phyloP scores from a whole-genome alignment of 2,329 filamentous ascomycete species.

The Talaromyces piceae region DNA sequence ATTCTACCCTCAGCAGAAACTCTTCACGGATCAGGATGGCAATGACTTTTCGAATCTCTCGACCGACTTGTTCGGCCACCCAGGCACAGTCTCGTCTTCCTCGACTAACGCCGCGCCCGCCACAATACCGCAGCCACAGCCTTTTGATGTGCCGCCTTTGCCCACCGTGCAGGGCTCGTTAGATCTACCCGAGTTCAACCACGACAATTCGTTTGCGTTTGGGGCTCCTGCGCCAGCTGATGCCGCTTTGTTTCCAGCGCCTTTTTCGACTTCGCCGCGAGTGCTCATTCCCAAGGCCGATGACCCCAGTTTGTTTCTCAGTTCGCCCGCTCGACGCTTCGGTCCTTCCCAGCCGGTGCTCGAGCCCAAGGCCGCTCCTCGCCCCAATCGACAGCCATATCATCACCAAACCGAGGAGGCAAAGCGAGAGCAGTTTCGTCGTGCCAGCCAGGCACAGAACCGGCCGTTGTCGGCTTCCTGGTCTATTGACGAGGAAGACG shows the following conservation, averaged over 20 bases:
- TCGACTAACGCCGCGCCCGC: slow-evolving; percentile 7
- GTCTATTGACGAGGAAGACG: slow-evolving; percentile 24
- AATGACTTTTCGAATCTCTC: slow-evolving; percentile 13
- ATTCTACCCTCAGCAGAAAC: slow-evolving; percentile 46
- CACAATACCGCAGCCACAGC: too few relatives aligned
- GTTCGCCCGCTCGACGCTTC: slow-evolving; percentile 42
- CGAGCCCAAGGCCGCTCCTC: slow-evolving; percentile 13
- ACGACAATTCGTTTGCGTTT: slow-evolving; percentile 20
- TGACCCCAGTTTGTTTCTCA: slow-evolving; percentile 41
- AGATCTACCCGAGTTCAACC: slow-evolving; percentile 27
- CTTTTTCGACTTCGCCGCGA: slow-evolving; percentile 41
- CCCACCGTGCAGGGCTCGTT: slow-evolving; percentile 28
- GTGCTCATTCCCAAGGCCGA: slow-evolving; percentile 32
- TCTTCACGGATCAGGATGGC: slow-evolving; percentile 42
- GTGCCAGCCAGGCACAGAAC: slow-evolving; percentile 23
- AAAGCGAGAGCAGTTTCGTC: slow-evolving; percentile 35
- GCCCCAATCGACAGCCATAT: slow-evolving; percentile 34
- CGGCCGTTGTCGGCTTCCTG: slow-evolving; percentile 19
- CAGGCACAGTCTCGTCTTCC: slow-evolving; percentile 15
- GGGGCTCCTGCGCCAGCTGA: slow-evolving; percentile 24
- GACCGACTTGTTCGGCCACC: slow-evolving; percentile 15
- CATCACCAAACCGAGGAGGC: slow-evolving; percentile 44
- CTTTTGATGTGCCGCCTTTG: slow-evolving; percentile 27
- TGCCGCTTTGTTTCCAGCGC: slow-evolving; percentile 33
- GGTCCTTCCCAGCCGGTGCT: slow-evolving; percentile 30